A percentile compares a stretch with the other conserved stretches of the same genome.
Evolutionary conservation across 495 filamentous ascomycete genomes (phyloP).

Genomic region (Trichoderma gamsii): DNA sequence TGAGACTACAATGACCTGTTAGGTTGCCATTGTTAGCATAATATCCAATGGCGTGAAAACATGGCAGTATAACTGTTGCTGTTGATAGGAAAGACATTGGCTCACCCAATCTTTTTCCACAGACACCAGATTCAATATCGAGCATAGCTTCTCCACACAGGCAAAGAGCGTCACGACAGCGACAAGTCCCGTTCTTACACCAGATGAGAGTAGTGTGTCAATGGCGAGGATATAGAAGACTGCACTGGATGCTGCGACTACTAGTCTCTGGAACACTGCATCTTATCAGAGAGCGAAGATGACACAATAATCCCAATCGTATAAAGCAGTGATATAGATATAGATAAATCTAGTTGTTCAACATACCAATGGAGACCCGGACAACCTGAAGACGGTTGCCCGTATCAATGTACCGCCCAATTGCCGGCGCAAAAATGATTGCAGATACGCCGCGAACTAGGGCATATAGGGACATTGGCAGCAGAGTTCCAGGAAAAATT

Average conservation of each 20-base stretch:
- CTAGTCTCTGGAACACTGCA: conserved; percentile 22
- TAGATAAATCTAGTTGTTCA: no score
- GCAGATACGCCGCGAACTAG: conserved; percentile 26
- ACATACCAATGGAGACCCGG: conserved; percentile 26
- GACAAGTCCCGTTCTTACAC: conserved; percentile 32
- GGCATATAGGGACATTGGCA: conserved; percentile 35
- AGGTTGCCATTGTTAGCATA: background rate
- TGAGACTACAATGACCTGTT: conserved; percentile 28
- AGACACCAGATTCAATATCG: conserved; percentile 52
- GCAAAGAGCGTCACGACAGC: conserved; percentile 40
- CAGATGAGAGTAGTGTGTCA: background rate
- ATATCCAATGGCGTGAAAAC: background rate
- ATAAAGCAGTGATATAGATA: background rate
- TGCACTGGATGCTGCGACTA: conserved; percentile 24
- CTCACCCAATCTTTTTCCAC: conserved; percentile 65
- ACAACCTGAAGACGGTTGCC: conserved; percentile 28
- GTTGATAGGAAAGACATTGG: background rate
- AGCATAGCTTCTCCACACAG: conserved; percentile 51
- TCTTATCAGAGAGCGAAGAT: background rate
- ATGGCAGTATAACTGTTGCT: background rate
- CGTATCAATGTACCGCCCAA: conserved; percentile 27
- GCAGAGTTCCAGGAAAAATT: conserved; percentile 52
- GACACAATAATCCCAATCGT: background rate
- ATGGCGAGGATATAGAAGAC: conserved; percentile 22
- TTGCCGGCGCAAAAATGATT: conserved; percentile 23